These are phyloP conservation scores for Aspergillus diversus DNA, from an alignment of 495 filamentous ascomycete genomes.

Conservation along the genomic window DNA sequence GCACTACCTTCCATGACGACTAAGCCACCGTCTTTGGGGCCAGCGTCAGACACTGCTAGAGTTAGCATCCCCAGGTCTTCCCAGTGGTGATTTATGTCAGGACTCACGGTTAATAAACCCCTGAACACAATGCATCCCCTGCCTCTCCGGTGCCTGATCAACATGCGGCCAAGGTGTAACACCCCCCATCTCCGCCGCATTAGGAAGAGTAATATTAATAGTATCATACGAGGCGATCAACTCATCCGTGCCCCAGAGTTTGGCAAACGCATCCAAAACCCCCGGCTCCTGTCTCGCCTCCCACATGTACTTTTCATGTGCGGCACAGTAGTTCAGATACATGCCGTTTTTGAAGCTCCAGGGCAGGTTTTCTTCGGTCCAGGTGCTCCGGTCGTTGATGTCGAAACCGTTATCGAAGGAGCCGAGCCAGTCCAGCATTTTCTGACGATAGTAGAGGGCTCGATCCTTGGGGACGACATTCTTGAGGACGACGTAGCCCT, in stretches of 20 bases:
- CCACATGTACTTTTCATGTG: slow-evolving; percentile 23
- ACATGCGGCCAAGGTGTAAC: slow-evolving; percentile 31
- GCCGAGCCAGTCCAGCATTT: slow-evolving; percentile 16
- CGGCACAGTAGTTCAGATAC: slow-evolving; percentile 17
- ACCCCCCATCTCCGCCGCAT: slow-evolving; percentile 11
- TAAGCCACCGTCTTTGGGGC: slow-evolving; percentile 42
- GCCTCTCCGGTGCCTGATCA: slow-evolving; percentile 32
- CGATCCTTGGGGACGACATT: slow-evolving; percentile 26
- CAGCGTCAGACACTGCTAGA: slow-evolving; percentile 27
- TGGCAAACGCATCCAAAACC: slow-evolving; percentile 35
- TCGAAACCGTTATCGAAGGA: slow-evolving; percentile 15
- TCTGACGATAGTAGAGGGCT: slow-evolving; percentile 6
- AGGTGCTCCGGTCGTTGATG: slow-evolving; percentile 16
- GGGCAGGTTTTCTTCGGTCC: slow-evolving; percentile 18
- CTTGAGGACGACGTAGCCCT: slow-evolving; percentile 33
- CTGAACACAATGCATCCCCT: slow-evolving; percentile 42
- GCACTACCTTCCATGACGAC: neutral
- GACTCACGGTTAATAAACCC: slow-evolving; percentile 42
- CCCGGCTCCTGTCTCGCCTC: slow-evolving; percentile 22
- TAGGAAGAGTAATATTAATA: slow-evolving; percentile 25
- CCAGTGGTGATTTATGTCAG: neutral
- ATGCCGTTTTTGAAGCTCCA: slow-evolving; percentile 18
- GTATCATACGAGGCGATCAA: slow-evolving; percentile 38
- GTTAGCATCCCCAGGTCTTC: neutral
- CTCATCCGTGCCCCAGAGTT: slow-evolving; percentile 38